These are phyloP conservation scores for Ascomycota sp. DNA, from an alignment of 2,329 filamentous ascomycete genomes.

Conservation along the genomic window DNA sequence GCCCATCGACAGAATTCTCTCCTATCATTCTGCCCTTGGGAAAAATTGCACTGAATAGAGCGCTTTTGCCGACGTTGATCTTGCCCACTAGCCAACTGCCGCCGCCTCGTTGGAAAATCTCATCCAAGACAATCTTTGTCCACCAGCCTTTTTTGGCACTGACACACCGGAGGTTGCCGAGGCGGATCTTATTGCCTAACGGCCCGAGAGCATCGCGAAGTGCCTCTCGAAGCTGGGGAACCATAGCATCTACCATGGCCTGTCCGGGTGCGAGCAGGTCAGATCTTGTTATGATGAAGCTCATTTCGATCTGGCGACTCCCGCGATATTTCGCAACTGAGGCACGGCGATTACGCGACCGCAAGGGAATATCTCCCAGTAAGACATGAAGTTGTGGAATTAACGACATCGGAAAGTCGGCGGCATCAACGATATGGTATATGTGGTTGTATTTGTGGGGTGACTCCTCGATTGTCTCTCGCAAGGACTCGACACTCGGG, in stretches of 20 bases:
- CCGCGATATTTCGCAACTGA: constrained; percentile 42
- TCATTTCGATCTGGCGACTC: constrained; percentile 55
- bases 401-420: constrained; percentile 89
- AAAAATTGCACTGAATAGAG: constrained; percentile 70
- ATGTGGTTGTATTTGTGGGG: constrained; percentile 83
- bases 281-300: constrained; percentile 76
- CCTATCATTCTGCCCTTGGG: constrained; percentile 45
- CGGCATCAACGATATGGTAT: constrained; percentile 87
- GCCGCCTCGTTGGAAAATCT: constrained; percentile 66
- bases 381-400: constrained; percentile 55
- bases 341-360: constrained; percentile 63
- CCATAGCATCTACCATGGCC: constrained; percentile 62
- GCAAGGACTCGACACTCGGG: constrained; percentile 61
- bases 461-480: constrained; percentile 70
- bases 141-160: constrained; percentile 80
- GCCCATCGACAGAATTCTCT: constrained; percentile 2
- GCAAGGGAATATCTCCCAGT: constrained; percentile 50
- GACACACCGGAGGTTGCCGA: constrained; percentile 75
- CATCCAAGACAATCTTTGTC: constrained; percentile 69
- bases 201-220: constrained; percentile 58
- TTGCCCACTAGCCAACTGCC: constrained; percentile 96
- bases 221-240: constrained; percentile 66
- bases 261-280: constrained; percentile 74
- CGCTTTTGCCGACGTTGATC: constrained; percentile 92
- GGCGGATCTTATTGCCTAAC: constrained; percentile 45